A percentile compares a stretch with the other conserved stretches of the same genome.
Conservation (phyloP, 768 basidiomycete species). For the Pisolithus orientalis region DNA sequence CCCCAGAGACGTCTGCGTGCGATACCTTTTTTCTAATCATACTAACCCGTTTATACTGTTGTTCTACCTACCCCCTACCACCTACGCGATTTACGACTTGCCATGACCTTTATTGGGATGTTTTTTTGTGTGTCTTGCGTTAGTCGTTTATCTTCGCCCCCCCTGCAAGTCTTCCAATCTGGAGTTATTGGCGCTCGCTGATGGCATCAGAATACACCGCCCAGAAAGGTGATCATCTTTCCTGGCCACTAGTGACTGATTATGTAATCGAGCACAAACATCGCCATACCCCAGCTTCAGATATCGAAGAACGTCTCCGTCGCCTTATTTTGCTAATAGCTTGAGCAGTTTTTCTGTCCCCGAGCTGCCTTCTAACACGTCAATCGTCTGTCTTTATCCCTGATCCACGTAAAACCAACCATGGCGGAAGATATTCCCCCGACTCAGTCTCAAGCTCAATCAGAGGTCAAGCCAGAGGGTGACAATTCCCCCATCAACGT, state of each 20-base stretch:
- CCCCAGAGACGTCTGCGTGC: slow-evolving; percentile 1
- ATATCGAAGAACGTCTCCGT: no score
- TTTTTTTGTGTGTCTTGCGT: no score
- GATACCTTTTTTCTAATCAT: slow-evolving; percentile 11
- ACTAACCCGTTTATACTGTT: slow-evolving; percentile 4
- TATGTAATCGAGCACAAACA: no score
- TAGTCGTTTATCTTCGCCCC: no score
- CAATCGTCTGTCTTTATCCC: background rate
- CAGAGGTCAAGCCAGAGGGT: slow-evolving; percentile 47
- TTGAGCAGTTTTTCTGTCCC: background rate
- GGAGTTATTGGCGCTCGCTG: no score
- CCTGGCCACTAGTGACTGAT: no score
- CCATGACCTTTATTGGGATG: background rate
- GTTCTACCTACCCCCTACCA: slow-evolving; percentile 4
- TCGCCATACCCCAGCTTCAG: no score
- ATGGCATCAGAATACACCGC: no score
- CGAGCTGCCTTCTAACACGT: background rate
- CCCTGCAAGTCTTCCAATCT: no score
- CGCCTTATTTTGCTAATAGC: background rate
- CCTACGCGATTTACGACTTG: background rate
- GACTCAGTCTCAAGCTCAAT: slow-evolving; percentile 23
- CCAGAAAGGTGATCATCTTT: no score
- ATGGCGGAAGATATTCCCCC: slow-evolving; percentile 54
- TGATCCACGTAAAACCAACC: background rate
- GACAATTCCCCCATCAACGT: slow-evolving; percentile 65